A percentile compares a stretch with the other conserved stretches of the same genome.
Conservation (phyloP, 2,329 filamentous ascomycete genomes). For the Fusarium annulatum region DNA sequence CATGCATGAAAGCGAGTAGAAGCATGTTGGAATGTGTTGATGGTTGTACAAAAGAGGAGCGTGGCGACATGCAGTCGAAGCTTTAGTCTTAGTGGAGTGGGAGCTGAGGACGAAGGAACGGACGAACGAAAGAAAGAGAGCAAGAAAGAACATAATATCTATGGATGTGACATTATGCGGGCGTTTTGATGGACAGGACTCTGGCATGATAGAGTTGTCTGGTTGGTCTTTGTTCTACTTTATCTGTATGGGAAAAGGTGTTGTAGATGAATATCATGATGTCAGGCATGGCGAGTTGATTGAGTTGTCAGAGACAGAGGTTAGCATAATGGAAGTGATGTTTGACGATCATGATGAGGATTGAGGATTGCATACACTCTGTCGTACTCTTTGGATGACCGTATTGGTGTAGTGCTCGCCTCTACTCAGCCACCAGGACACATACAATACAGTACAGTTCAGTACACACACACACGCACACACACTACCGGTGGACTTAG, state of each 20-base stretch:
- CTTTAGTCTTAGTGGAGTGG: slow-evolving; percentile 9
- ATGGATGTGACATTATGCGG: slow-evolving; percentile 27
- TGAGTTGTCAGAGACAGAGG: slow-evolving; percentile 16
- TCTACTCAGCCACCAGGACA: slow-evolving; percentile 33
- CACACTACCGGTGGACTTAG: slow-evolving; percentile 8
- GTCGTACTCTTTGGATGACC: not conserved
- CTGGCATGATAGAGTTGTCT: slow-evolving; percentile 36
- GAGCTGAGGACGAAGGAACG: slow-evolving; percentile 2
- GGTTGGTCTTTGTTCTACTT: slow-evolving; percentile 13
- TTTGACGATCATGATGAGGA: slow-evolving; percentile 17
- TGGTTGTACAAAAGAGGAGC: slow-evolving; percentile 25
- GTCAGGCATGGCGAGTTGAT: slow-evolving; percentile 14
- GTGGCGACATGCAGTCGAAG: slow-evolving; percentile 11
- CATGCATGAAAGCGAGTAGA: not conserved
- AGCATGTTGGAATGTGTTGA: slow-evolving; percentile 4
- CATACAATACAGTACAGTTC: not conserved
- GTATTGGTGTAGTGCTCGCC: slow-evolving; percentile 7
- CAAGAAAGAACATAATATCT: slow-evolving; percentile 2
- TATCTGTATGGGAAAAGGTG: slow-evolving; percentile 23
- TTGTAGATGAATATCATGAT: slow-evolving; percentile 38
- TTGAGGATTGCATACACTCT: not conserved
- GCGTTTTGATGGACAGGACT: slow-evolving; percentile 35
- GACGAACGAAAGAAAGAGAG: not conserved
- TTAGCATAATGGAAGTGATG: slow-evolving; percentile 9
- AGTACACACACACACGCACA: slow-evolving; percentile 11